Conservation (phyloP, 495 filamentous ascomycete genomes). For the Hypoxylon trugodes region DNA sequence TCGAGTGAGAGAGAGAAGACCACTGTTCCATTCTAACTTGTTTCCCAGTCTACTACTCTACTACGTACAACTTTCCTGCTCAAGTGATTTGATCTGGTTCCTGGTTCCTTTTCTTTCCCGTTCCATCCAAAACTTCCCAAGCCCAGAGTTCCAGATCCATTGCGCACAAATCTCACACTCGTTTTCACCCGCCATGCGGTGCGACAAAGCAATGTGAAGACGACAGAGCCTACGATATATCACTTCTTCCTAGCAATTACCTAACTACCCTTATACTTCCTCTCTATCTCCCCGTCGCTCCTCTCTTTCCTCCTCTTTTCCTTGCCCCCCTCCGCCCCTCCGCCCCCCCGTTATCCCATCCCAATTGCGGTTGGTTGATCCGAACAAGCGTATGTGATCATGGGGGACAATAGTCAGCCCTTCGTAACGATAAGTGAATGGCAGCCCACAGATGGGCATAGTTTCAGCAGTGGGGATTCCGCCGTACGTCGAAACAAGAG, state of each 20-base stretch:
- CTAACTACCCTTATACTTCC: background rate
- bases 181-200: constrained; percentile 33
- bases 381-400: constrained; percentile 42
- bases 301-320: background rate
- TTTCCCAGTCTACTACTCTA: constrained; percentile 5
- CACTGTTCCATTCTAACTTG: constrained; percentile 15
- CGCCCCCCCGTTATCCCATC: background rate
- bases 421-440: constrained; percentile 57
- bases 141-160: constrained; percentile 4
- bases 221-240: constrained; percentile 19
- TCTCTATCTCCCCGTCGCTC: background rate
- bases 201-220: constrained; percentile 32
- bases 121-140: too few relatives aligned
- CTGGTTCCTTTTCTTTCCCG: background rate
- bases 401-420: constrained; percentile 45
- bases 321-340: background rate
- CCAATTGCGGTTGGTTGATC: constrained; percentile 24
- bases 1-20: constrained; percentile 30
- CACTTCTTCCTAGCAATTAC: constrained; percentile 15
- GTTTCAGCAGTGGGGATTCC: constrained; percentile 57
- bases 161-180: constrained; percentile 9
- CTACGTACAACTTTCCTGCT: constrained; percentile 24
- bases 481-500: constrained; percentile 50
- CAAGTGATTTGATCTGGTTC: constrained; percentile 21
- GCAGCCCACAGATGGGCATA: constrained; percentile 50